Conservation (phyloP, 371 early-diverging fungal species). For the Encephalitozoon hellem region DNA sequence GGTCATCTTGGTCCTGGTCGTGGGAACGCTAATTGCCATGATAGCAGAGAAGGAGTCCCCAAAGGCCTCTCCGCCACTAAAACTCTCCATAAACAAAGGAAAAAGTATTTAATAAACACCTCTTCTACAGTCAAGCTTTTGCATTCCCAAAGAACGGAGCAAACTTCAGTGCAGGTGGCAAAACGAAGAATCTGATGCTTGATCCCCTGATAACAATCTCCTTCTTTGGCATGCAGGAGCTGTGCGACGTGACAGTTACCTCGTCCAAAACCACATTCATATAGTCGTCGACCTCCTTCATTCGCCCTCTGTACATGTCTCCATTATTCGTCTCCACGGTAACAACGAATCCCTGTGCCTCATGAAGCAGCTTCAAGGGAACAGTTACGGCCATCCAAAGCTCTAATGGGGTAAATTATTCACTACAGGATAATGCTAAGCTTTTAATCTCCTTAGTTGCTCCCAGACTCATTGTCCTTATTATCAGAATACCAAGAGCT, state of each 20-base stretch:
- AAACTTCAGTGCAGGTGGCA: constrained; percentile 91
- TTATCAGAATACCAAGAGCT: neutral
- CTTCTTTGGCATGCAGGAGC: constrained; percentile 78
- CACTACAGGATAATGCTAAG: constrained; percentile 67
- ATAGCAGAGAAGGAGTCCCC: constrained; percentile 21
- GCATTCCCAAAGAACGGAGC: constrained; percentile 74
- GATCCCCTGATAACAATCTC: constrained; percentile 89
- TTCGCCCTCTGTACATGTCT: constrained; percentile 77
- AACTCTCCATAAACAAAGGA: neutral
- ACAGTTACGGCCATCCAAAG: constrained; percentile 66
- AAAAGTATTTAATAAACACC: constrained; percentile 5
- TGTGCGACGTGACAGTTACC: constrained; percentile 76
- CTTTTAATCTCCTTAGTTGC: neutral
- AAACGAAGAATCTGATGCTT: constrained; percentile 80
- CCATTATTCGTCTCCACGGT: constrained; percentile 84
- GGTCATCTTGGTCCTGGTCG: constrained; percentile 19
- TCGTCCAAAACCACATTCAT: constrained; percentile 88
- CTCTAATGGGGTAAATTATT: constrained; percentile 76
- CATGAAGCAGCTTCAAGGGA: constrained; percentile 74
- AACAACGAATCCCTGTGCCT: constrained; percentile 84
- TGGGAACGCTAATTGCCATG: constrained; percentile 23
- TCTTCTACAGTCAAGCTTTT: neutral
- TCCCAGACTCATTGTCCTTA: neutral
- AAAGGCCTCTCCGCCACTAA: neutral
- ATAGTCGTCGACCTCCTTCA: constrained; percentile 88